phyloP scores from a whole-genome alignment of 2,329 filamentous ascomycete genomes.

The Magnaporthales sp. region DNA sequence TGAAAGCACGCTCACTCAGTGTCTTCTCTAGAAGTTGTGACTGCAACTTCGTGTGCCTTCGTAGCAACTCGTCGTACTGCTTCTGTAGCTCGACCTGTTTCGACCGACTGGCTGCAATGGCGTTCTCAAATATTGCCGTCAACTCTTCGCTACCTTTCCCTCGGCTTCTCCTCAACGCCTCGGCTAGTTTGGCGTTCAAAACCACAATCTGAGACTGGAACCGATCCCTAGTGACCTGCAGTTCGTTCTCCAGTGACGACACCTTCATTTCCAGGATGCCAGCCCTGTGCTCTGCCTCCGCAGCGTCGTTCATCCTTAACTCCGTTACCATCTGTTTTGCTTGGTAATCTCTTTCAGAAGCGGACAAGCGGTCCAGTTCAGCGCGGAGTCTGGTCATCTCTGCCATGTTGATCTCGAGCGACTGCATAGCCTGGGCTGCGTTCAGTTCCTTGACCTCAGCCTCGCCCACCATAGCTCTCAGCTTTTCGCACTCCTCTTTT shows the following conservation, averaged over 20 bases:
- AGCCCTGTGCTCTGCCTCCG: slow-evolving; percentile 48
- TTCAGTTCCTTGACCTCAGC: slow-evolving; percentile 61
- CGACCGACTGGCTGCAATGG: slow-evolving; percentile 40
- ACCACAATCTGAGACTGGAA: slow-evolving; percentile 39
- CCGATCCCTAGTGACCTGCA: slow-evolving; percentile 30
- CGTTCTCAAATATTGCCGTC: slow-evolving; percentile 31
- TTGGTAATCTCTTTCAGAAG: slow-evolving; percentile 53
- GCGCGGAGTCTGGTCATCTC: slow-evolving; percentile 51
- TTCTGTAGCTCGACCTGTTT: slow-evolving; percentile 46
- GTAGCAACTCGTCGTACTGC: slow-evolving; percentile 38
- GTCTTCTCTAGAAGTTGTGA: slow-evolving; percentile 11
- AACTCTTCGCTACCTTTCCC: slow-evolving; percentile 18
- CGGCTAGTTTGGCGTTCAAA: slow-evolving; percentile 35
- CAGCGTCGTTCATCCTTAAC: slow-evolving; percentile 45
- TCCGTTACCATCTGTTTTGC: slow-evolving; percentile 54
- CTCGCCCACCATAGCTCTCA: slow-evolving; percentile 57
- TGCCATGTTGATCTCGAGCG: slow-evolving; percentile 50
- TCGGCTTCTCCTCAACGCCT: slow-evolving; percentile 19
- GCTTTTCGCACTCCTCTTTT: slow-evolving; percentile 51
- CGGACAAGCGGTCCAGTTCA: slow-evolving; percentile 52
- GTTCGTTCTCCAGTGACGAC: slow-evolving; percentile 36
- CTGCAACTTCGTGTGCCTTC: slow-evolving; percentile 44
- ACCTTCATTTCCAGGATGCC: slow-evolving; percentile 52
- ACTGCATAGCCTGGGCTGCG: slow-evolving; percentile 54
- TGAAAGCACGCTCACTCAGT: background rate